Evolutionary conservation across 169 alveolate species (phyloP), one percentile per base, ranked within the genome.

Genomic region (Pseudocohnilembus persalinus): DNA sequence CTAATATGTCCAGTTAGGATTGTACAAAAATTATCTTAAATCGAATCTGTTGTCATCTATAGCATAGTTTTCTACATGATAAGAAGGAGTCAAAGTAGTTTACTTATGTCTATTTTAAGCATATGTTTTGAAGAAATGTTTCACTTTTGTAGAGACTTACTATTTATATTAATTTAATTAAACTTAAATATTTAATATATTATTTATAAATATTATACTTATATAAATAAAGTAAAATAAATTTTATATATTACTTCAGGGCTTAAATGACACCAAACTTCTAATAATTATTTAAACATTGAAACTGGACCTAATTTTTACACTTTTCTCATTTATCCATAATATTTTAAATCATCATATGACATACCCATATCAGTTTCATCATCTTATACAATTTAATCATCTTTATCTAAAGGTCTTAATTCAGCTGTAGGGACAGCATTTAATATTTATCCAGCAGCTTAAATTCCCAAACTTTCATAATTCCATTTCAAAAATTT

Each of bases 311-410:
- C 98, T 49, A 92, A 76, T 72, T 92, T 88, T 29, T 87, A 65
- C 25, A 82, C 74, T 80, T 94, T 92, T 74, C 98, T 89, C 31
- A 94, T 89, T 33, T 83, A 88, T 29, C 97, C 98, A 77, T 93
- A 92, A 49, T 80, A 82, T 73, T 90, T 88, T 34, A 96, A 90
- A 77, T 95, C 97, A 65, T 84, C 92, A 83, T 95, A 96, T 16
- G 96, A 89, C 93, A 96, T 87, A n/a, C 97, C 98, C 95, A 96
- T 91, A n/a, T 96, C 98, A 15, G 79, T 91, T 87, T 96, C 97
- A 81, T 95, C 98, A 11, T 85, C 81, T 68, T 95, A 91, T 28
- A 84, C 32, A 68, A 84, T 73, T 72, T 87, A 85, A 1, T 74
- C 89, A n/a, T 90, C 83, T 33, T 73, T 89, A 4, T 82, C 83